Percentiles rank a stretch among this genome's conserved stretches.
Conservation (phyloP, 2,329 filamentous ascomycete species). For the Berkeleyomyces basicola region DNA sequence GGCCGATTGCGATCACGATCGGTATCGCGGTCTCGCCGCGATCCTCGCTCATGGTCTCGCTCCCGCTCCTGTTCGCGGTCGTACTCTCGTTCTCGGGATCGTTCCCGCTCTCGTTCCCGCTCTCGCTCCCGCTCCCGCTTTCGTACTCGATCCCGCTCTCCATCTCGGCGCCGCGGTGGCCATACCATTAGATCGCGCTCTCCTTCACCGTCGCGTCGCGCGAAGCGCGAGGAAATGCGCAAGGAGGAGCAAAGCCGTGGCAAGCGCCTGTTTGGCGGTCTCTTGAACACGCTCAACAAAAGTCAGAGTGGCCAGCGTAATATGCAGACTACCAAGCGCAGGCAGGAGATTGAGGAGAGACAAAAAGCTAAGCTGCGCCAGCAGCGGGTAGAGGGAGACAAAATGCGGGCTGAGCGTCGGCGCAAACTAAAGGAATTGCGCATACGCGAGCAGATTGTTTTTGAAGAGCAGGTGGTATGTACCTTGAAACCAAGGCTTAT, state of each 20-base stretch:
- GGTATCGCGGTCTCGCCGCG: neutral
- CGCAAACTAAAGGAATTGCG: slow-evolving; percentile 45
- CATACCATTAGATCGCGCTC: neutral
- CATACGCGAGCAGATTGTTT: slow-evolving; percentile 52
- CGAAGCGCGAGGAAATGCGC: neutral
- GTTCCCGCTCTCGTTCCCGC: slow-evolving; percentile 1
- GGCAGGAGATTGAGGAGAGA: slow-evolving; percentile 65
- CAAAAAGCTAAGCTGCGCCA: slow-evolving; percentile 61
- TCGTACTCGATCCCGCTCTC: neutral
- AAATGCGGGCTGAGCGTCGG: slow-evolving; percentile 46
- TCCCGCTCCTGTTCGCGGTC: neutral
- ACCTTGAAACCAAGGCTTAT: neutral
- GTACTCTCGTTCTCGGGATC: neutral
- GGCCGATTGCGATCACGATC: neutral
- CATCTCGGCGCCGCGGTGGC: neutral
- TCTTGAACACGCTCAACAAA: slow-evolving; percentile 56
- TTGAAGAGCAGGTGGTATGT: slow-evolving; percentile 62
- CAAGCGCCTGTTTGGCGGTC: slow-evolving; percentile 68
- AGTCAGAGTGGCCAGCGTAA: slow-evolving; percentile 26
- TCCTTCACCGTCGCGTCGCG: neutral
- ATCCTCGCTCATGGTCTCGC: neutral
- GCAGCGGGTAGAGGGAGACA: slow-evolving; percentile 55
- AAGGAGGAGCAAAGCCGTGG: slow-evolving; percentile 72
- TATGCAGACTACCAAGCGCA: slow-evolving; percentile 30
- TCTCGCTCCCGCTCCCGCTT: slow-evolving; percentile 2